phyloP scores from a whole-genome alignment of 495 filamentous ascomycete species.

The Filosporella fistucella region DNA sequence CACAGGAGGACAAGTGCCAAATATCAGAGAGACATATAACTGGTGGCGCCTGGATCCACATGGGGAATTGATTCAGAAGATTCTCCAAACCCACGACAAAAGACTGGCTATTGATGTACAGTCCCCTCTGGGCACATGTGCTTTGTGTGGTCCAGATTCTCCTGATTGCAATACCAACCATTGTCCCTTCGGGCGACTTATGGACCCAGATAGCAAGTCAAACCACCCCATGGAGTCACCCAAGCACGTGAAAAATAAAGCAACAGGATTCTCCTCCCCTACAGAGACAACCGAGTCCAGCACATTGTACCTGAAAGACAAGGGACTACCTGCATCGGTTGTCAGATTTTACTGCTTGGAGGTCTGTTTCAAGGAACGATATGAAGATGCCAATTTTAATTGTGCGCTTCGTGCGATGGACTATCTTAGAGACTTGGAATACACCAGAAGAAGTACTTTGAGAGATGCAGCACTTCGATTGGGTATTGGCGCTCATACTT shows the following conservation, averaged over 20 bases:
- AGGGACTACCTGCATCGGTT: no score
- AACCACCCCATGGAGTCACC: conserved; percentile 8
- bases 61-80: conserved; percentile 12
- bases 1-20: conserved; percentile 17
- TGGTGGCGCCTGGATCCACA: conserved; percentile 14
- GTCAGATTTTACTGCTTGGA: no score
- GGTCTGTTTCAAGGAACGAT: background rate
- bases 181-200: conserved; percentile 9
- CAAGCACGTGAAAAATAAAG: background rate
- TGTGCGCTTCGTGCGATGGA: conserved; percentile 13
- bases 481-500: conserved; percentile 11
- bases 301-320: no score
- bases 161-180: background rate
- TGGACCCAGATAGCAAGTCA: conserved; percentile 19
- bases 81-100: conserved; percentile 9
- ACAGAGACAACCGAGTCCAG: background rate
- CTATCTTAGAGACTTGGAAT: conserved; percentile 19
- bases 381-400: conserved; percentile 15
- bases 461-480: conserved; percentile 11
- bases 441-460: conserved; percentile 7
- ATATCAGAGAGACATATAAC: conserved; percentile 3
- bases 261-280: conserved; percentile 2
- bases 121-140: no score
- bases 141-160: background rate
- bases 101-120: no score